These are phyloP conservation scores for Pezicula rhizophila DNA, from an alignment of 2,329 filamentous ascomycete genomes.

Conservation along the genomic window DNA sequence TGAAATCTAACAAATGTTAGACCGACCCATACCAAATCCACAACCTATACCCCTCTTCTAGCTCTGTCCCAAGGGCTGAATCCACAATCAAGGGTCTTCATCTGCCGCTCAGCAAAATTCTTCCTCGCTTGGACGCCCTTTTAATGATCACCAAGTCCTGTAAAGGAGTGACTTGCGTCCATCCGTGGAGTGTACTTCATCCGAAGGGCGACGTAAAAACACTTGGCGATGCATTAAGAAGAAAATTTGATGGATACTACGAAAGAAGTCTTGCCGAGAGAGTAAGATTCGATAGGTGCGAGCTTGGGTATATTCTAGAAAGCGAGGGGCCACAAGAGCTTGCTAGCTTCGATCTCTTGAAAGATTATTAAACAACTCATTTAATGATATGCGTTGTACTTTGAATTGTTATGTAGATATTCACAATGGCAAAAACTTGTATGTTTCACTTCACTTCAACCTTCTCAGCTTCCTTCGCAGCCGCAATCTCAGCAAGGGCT, in stretches of 20 bases:
- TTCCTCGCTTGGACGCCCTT: conserved; percentile 49
- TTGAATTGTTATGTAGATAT: too few species aligned
- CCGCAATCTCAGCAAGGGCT: conserved; percentile 23
- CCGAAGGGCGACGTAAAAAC: conserved; percentile 43
- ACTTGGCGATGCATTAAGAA: conserved; percentile 43
- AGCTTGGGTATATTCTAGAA: conserved; percentile 47
- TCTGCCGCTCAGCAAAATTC: conserved; percentile 32
- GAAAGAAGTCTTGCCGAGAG: conserved; percentile 35
- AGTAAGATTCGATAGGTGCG: conserved; percentile 48
- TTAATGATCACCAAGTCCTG: conserved; percentile 57
- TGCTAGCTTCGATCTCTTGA: neutral
- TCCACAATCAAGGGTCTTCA: conserved; percentile 25
- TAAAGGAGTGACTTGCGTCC: conserved; percentile 43
- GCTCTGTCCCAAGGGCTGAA: conserved; percentile 8
- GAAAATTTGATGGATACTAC: conserved; percentile 48
- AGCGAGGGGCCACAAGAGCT: conserved; percentile 46
- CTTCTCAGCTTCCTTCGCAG: neutral
- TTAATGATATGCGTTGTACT: too few species aligned
- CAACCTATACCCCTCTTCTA: conserved; percentile 33
- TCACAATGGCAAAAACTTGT: too few species aligned
- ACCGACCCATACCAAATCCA: conserved; percentile 45
- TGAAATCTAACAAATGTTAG: conserved; percentile 24
- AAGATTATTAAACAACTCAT: too few species aligned
- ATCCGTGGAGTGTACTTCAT: conserved; percentile 53
- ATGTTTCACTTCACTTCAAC: neutral